Percentiles rank a stretch among this genome's conserved stretches.
Conservation (phyloP, 2,329 filamentous ascomycete genomes). For the Cordyceps fumosorosea region DNA sequence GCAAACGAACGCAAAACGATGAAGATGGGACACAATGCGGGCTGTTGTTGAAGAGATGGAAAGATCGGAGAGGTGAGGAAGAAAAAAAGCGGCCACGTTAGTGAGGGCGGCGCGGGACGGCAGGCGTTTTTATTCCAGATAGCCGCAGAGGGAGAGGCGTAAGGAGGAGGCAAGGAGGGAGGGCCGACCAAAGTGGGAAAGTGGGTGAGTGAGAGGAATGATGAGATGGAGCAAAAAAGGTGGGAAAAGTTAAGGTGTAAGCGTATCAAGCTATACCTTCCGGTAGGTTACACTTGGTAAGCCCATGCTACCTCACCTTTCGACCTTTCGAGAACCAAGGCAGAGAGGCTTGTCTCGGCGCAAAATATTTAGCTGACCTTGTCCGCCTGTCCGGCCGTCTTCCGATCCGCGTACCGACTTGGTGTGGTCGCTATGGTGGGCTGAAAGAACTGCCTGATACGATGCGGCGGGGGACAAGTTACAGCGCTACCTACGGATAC, state of each 20-base stretch:
- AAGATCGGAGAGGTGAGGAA: background rate
- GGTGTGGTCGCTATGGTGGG: too few species aligned
- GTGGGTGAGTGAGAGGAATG: background rate
- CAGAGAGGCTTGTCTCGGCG: too few species aligned
- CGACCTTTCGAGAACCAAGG: too few species aligned
- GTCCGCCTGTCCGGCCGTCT: too few species aligned
- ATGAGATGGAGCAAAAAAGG: background rate
- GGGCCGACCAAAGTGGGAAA: background rate
- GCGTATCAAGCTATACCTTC: background rate
- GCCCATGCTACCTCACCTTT: too few species aligned
- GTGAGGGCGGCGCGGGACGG: background rate
- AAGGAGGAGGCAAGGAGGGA: background rate
- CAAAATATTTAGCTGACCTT: too few species aligned
- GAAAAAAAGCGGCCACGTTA: background rate
- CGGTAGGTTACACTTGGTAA: background rate
- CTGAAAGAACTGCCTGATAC: too few species aligned
- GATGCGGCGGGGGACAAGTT: too few species aligned
- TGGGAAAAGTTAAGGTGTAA: background rate
- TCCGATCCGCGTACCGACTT: too few species aligned
- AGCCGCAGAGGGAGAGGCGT: background rate
- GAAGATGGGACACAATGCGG: background rate
- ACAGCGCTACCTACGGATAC: too few species aligned
- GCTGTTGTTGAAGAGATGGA: background rate
- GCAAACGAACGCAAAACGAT: background rate
- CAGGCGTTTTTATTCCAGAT: conserved; percentile 6